Evolutionary conservation across 345 rosid species (phyloP).

Genomic region (Hibiscus syriacus): DNA sequence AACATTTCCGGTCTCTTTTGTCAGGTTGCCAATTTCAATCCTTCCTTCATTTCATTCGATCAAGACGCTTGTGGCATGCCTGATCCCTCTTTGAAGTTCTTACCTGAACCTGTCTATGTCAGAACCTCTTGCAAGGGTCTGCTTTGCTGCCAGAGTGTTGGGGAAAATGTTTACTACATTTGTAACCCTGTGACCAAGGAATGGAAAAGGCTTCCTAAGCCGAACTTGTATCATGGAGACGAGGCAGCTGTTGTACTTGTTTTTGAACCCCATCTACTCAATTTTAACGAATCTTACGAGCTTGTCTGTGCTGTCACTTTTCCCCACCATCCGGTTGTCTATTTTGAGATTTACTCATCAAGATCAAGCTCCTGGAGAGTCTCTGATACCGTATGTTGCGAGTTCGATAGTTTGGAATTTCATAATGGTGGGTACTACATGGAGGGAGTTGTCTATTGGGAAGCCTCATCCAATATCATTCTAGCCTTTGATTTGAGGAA

Average conservation of each 20-base stretch:
- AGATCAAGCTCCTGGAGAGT: conserved; percentile 29
- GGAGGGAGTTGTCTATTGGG: conserved; percentile 6
- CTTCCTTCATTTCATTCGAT: conserved; percentile 29
- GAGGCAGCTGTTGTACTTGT: conserved; percentile 32
- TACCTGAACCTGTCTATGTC: conserved; percentile 37
- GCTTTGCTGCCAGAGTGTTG: conserved; percentile 37
- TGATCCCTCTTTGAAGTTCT: conserved; percentile 36
- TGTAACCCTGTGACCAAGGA: conserved; percentile 42
- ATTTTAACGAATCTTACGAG: conserved; percentile 32
- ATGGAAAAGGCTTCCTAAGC: conserved; percentile 34
- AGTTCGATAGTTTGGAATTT: not conserved
- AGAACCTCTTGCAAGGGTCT: conserved; percentile 39
- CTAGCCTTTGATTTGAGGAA: not conserved
- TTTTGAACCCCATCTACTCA: conserved; percentile 32
- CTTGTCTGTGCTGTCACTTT: conserved; percentile 30
- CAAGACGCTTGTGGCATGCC: conserved; percentile 33
- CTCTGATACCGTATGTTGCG: conserved; percentile 5
- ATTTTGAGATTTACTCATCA: conserved; percentile 45
- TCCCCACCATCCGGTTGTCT: conserved; percentile 24
- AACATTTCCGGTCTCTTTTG: conserved; percentile 30
- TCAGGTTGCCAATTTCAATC: conserved; percentile 7
- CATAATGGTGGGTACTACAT: not conserved
- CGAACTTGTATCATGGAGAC: conserved; percentile 27
- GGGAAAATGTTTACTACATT: conserved; percentile 32
- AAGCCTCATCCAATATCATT: not conserved